A percentile compares a stretch with the other conserved stretches of the same genome.
Conservation (phyloP, 2,329 filamentous ascomycete genomes). For the Clonostachys sp. region DNA sequence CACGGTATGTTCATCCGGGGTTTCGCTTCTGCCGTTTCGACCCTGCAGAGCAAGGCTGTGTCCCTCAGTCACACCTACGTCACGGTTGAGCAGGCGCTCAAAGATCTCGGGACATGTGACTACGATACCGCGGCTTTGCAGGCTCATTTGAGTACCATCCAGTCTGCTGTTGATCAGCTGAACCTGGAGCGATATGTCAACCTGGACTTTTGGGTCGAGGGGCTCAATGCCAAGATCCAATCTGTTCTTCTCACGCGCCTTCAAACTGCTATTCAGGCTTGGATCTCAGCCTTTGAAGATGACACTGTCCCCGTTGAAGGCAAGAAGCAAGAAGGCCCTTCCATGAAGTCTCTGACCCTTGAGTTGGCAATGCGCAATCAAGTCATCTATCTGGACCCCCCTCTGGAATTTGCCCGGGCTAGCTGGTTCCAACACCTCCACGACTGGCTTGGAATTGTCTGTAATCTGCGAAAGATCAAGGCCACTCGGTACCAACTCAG, state of each 20-base stretch:
- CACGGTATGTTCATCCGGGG: slow-evolving; percentile 96
- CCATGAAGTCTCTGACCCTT: slow-evolving; percentile 71
- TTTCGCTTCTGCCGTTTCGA: slow-evolving; percentile 80
- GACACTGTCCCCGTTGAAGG: slow-evolving; percentile 32
- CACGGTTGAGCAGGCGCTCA: slow-evolving; percentile 75
- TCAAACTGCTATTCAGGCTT: slow-evolving; percentile 76
- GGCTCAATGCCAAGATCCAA: slow-evolving; percentile 84
- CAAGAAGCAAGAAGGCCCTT: slow-evolving; percentile 41
- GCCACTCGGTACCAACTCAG: slow-evolving; percentile 93
- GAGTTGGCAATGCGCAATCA: slow-evolving; percentile 98
- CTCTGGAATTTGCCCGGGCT: slow-evolving; percentile 83
- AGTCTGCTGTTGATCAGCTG: slow-evolving; percentile 90
- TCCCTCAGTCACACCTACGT: slow-evolving; percentile 74
- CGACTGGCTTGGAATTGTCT: slow-evolving; percentile 88
- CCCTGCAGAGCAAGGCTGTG: slow-evolving; percentile 82
- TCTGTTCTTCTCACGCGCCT: slow-evolving; percentile 74
- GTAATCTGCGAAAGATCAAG: slow-evolving; percentile 90
- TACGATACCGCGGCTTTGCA: slow-evolving; percentile 81
- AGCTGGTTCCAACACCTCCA: slow-evolving; percentile 93
- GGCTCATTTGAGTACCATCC: slow-evolving; percentile 75
- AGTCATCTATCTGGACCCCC: slow-evolving; percentile 93
- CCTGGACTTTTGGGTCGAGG: slow-evolving; percentile 81
- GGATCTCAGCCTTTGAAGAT: slow-evolving; percentile 82
- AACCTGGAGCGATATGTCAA: slow-evolving; percentile 97
- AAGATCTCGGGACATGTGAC: slow-evolving; percentile 77